Evolutionary conservation across 208 protist genomes (phyloP), one percentile per base, ranked within the genome.

Genomic region (Trypanosoma conorhini): DNA sequence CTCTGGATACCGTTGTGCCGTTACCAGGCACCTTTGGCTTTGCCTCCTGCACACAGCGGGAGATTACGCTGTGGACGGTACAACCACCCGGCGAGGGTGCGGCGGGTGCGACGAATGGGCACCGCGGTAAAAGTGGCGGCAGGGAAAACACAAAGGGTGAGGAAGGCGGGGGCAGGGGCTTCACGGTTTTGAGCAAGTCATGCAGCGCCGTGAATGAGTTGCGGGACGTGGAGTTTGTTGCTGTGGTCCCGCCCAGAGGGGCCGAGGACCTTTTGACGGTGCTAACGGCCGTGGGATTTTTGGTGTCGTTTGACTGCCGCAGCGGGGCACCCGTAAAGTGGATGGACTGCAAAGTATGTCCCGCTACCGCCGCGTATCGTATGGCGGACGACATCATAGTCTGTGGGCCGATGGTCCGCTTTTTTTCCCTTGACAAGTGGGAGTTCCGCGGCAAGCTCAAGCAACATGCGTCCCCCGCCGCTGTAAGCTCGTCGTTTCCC

Each of bases 321-420:
- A 90, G 72, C 24, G 88, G 91, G 7, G 72, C 82, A 0, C 78
- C 91, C 22, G 48, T 88, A 44, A 83, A 84, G n/a, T 96, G 91
- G 88, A 96, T 96, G 91, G 87, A 96, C 70, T 90, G 88, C 74
- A 93, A 93, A 77, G 81, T 94, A 33, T 83, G 76, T 13, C 62
- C 76, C 24, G 86, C 83, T 3, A 75, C 74, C 2, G 64, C 73
- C 1, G 74, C 86, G 12, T 75, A 71, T 19, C 26, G 80, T 3
- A 67, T 65, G 13, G 68, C 50, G 1, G 58, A 56, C n/a, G 72
- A 81, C 33, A 79, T 96, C 12, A 30, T 96, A 0, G 74, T 94
- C 3, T 77, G 81, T 28, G 91, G 91, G 12, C 31, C 74, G 21
- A 48, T 93, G 54, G 38, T 83, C 15, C 88, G 91, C 22, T 79